Evolutionary conservation across 208 protist genomes (phyloP), one percentile per base, ranked within the genome.

Genomic region (Tritrichomonas musculus): DNA sequence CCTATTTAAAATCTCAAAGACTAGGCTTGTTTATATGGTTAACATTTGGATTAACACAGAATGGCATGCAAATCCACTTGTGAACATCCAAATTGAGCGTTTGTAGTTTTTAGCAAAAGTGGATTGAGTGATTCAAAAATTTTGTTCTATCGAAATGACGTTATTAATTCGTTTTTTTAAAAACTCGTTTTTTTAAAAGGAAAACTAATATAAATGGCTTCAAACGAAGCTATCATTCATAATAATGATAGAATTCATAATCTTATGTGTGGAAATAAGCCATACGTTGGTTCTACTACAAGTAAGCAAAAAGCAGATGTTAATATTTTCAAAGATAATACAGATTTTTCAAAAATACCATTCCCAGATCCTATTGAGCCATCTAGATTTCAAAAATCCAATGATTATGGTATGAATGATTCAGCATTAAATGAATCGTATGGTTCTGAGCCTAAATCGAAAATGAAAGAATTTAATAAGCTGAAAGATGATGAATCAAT

Each of bases 341-440:
- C 33, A 0, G 73, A 82, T 50, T 82, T 82, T 82, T 82, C 73
- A 41, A 82, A 82, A 50, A 50, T 50, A 20, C 33, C 33, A 82
- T 82, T 82, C 41, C 73, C 73, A 50, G 73, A 82, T 47, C 73
- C 73, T 50, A 82, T 82, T 41, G 73, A 82, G 25, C 73, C 73
- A 82, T 50, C n/a, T 8, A 82, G 50, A 27, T n/a, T n/a, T n/a
- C n/a, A n/a, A n/a, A n/a, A n/a, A n/a, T n/a, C n/a, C n/a, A n/a
- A n/a, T n/a, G n/a, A n/a, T n/a, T n/a, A n/a, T n/a, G 50, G 41
- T 50, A 82, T 47, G 17, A 33, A 20, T 25, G 73, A 30, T 41
- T 39, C 33, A 50, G 33, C 33, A 39, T 33, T 50, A 50, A 39
- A 82, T 30, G 50, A 82, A 50, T 4, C 4, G 30, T 20, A 82